Evolutionary conservation across 108 stramenopile genomes (phyloP), one percentile per base, ranked within the genome.

Genomic region (Pseudonitzschia multiseries): DNA sequence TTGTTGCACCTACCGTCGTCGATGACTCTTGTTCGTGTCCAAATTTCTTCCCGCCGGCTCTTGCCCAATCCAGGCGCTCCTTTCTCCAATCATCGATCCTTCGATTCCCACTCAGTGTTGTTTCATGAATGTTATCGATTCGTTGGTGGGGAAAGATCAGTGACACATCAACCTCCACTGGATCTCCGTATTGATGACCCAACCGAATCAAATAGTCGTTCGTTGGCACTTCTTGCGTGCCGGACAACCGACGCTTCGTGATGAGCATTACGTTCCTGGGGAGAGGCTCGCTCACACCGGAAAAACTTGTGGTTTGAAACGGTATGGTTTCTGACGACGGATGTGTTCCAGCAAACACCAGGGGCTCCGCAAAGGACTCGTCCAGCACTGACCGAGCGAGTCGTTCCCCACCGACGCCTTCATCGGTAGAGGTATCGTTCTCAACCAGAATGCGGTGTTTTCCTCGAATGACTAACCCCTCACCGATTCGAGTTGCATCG

Each of bases 131-230:
- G 8, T 62, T 36, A 12, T 44, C 33, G 26, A 78, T 68, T 15
- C 50, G 43, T 41, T 78, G 54, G 26, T 43, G 65, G 31, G 77
- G 77, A 9, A 78, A 32, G n/a, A 65, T 24, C 8, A 27, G 42
- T 0, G 57, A 65, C 14, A 78, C n/a, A 36, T 72, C 65, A n/a
- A 78, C 57, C 21, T 48, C 32, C 13, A 66, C 67, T 50, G 71
- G 57, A 64, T 97, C 96, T 27, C 84, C 86, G 68, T 89, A 97
- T 72, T 95, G 93, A 85, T 98, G 96, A 10, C 84, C 94, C n/a
- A 97, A 65, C n/a, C 96, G 93, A 24, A 92, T 43, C 56, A 95
- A 79, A 87, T 21, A 56, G 22, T 62, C 36, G 17, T 62, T 62
- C 15, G 14, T 4, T 59, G 4, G 57, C 20, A 15, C 61, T n/a